A percentile compares a stretch with the other conserved stretches of the same genome.
These are phyloP conservation scores for Leishmania tarentolae DNA, from an alignment of 208 protist species.

Conservation along the genomic window DNA sequence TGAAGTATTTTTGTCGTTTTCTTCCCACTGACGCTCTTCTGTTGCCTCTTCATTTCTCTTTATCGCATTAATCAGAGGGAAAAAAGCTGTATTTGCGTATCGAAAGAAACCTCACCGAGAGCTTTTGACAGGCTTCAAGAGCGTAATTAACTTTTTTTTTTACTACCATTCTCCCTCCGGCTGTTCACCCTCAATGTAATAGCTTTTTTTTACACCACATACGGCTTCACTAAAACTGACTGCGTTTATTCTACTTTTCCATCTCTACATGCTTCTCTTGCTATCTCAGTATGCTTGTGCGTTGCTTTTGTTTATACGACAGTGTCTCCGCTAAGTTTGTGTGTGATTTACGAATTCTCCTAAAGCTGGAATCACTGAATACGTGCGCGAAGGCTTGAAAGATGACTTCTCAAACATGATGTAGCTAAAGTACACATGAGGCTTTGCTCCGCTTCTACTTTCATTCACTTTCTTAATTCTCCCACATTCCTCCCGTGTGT, in stretches of 20 bases:
- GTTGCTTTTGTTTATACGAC: background rate
- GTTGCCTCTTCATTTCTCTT: background rate
- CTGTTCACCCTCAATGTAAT: background rate
- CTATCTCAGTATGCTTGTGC: background rate
- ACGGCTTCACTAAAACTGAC: background rate
- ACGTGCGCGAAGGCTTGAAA: background rate
- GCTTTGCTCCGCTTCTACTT: background rate
- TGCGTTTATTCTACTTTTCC: background rate
- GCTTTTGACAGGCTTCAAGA: background rate
- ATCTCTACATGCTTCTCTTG: background rate
- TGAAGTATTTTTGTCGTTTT: slow-evolving; percentile 4
- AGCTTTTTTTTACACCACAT: background rate
- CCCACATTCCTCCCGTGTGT: background rate
- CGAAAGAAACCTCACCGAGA: background rate
- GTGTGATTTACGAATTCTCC: background rate
- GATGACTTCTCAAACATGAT: background rate
- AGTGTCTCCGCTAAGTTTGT: background rate
- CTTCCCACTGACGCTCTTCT: background rate
- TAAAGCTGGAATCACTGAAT: background rate
- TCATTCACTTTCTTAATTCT: background rate
- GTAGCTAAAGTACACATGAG: background rate
- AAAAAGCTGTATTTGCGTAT: background rate
- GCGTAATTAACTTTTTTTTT: background rate
- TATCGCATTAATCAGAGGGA: background rate
- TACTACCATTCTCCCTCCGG: too few relatives aligned